Evolutionary conservation across 306 rosid species (phyloP).

Genomic region (Vigna hirtella): DNA sequence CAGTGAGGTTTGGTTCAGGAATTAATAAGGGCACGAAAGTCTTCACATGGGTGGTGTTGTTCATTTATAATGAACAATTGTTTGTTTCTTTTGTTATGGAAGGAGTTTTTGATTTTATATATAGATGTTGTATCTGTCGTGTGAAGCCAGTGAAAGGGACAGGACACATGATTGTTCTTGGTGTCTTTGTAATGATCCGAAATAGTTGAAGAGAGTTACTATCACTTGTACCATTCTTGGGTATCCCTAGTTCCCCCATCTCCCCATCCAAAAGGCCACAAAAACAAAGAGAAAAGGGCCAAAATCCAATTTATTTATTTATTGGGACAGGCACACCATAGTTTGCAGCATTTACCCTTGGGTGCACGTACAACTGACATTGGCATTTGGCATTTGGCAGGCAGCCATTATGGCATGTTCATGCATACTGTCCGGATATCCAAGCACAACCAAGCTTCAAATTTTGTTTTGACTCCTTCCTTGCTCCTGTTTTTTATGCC

Average conservation of each 20-base stretch:
- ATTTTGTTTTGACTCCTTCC: constrained; percentile 45
- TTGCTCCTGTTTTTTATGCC: constrained; percentile 16
- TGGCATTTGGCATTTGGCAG: constrained; percentile 43
- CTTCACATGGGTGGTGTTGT: constrained; percentile 27
- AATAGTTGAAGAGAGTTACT: constrained; percentile 28
- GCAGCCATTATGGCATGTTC: constrained; percentile 44
- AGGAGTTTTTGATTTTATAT: background rate
- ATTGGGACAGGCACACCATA: background rate
- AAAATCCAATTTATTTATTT: constrained; percentile 13
- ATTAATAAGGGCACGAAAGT: background rate
- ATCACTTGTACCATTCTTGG: constrained; percentile 34
- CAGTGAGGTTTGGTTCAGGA: constrained; percentile 6
- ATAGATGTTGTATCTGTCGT: constrained; percentile 8
- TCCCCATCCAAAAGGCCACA: background rate
- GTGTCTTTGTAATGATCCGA: constrained; percentile 49
- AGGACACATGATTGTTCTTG: constrained; percentile 55
- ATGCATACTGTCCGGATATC: constrained; percentile 48
- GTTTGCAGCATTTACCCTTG: constrained; percentile 40
- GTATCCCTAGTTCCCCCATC: constrained; percentile 16
- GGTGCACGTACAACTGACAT: constrained; percentile 54
- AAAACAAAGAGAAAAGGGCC: constrained; percentile 35
- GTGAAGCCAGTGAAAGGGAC: constrained; percentile 50
- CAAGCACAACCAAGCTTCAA: constrained; percentile 42
- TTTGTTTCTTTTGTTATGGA: background rate
- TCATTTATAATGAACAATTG: constrained; percentile 4